Percentiles rank a stretch among this genome's conserved stretches.
Evolutionary conservation across 192 early-diverging fungal species (phyloP).

Genomic region (Lunasporangiospora selenospora): DNA sequence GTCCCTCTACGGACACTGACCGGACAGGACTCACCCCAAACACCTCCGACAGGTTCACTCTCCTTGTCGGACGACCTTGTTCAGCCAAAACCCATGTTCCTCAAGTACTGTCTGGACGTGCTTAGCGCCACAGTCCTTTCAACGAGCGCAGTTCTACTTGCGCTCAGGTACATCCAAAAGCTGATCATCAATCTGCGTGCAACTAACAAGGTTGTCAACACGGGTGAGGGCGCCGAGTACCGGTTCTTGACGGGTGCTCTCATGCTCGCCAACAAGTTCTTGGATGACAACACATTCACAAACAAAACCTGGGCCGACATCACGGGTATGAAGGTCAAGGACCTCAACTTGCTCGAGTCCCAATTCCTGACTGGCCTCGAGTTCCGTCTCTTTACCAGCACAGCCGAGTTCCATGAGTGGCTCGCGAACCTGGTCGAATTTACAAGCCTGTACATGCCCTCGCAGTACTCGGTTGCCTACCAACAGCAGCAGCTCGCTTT

Average conservation of each 20-base stretch:
- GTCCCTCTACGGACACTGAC: no score
- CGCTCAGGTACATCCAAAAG: slow-evolving; percentile 60
- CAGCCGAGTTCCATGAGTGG: slow-evolving; percentile 75
- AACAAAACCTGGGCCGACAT: slow-evolving; percentile 91
- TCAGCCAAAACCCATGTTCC: slow-evolving; percentile 34
- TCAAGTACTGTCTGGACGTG: slow-evolving; percentile 49
- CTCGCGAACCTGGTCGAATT: slow-evolving; percentile 53
- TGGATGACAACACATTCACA: slow-evolving; percentile 89
- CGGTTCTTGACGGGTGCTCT: slow-evolving; percentile 60
- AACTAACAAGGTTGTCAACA: slow-evolving; percentile 49
- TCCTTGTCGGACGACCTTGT: slow-evolving; percentile 23
- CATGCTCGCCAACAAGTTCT: slow-evolving; percentile 77
- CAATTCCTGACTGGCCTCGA: slow-evolving; percentile 81
- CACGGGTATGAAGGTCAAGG: slow-evolving; percentile 78
- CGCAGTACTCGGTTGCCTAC: slow-evolving; percentile 28
- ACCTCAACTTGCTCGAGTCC: slow-evolving; percentile 84
- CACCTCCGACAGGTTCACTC: no score
- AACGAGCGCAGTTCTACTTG: slow-evolving; percentile 57
- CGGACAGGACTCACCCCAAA: no score
- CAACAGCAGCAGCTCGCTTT: slow-evolving; percentile 28
- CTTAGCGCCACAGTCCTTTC: slow-evolving; percentile 57
- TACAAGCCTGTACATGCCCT: slow-evolving; percentile 40
- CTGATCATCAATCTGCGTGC: slow-evolving; percentile 44
- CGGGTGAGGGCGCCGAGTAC: slow-evolving; percentile 62
- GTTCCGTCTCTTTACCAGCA: slow-evolving; percentile 73